Base-by-base conservation (phyloP, 2,329 filamentous ascomycete genomes). In the Akanthomyces dipterigenus region DNA sequence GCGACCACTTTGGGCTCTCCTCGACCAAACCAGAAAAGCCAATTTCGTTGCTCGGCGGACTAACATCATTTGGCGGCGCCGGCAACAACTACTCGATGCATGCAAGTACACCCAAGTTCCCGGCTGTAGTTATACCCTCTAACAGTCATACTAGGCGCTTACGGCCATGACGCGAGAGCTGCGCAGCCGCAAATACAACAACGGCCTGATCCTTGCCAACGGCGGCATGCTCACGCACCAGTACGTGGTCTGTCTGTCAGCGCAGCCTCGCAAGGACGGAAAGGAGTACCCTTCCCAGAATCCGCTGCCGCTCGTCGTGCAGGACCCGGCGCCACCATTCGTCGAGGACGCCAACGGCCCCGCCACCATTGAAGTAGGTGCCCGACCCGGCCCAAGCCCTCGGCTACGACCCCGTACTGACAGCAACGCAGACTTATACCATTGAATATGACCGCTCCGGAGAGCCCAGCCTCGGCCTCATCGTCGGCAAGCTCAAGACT, bases 71-170 rank as follows among this genome's bases (percentile, higher is more conserved):
- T 62, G 87, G 87, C 0, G 87, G 87, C 0, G 87, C 87, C 6
- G 87, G 87, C 0, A 89, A 89, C 64, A 89, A 89, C 60, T 89
- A 89, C 63, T 87, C 84, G 0, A 84, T 88, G 80, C 86, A 89
- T 73, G 85, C 82, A 70, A 68, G 74, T 71, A 3, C 8, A 76
- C 75, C 82, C 75, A n/a, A n/a, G n/a, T n/a, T n/a, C n/a, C n/a
- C n/a, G n/a, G n/a, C n/a, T n/a, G n/a, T n/a, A n/a, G n/a, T n/a
- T n/a, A n/a, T n/a, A n/a, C 42, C 43, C 46, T 14, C 43, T 48
- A 28, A 60, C 20, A 57, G 8, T 14, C 0, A n/a, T n/a, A n/a
- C 6, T 4, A 71, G 70, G 69, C 70, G 6, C 77, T 86, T 31
- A 82, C 79, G 11, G 81, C 81, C 67, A 83, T 86, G 77, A 74